These are phyloP conservation scores for Hypoxylon cercidicola DNA, from an alignment of 495 filamentous ascomycete species.

Conservation along the genomic window DNA sequence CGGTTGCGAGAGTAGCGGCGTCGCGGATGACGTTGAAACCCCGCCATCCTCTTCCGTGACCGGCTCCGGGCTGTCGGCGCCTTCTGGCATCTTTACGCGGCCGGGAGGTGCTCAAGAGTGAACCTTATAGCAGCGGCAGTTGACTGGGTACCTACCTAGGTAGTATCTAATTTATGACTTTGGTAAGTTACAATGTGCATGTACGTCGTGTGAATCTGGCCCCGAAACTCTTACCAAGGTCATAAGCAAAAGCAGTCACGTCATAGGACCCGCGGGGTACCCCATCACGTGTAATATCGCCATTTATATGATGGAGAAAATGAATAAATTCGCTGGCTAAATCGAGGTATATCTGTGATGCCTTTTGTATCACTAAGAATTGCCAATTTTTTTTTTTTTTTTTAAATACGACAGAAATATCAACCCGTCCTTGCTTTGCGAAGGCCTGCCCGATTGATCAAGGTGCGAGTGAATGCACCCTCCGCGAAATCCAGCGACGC, in stretches of 20 bases:
- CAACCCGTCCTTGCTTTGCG: no score
- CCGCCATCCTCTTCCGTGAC: background rate
- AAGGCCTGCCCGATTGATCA: no score
- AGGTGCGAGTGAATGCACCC: background rate
- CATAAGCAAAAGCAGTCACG: background rate
- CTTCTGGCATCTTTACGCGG: background rate
- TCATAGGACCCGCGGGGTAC: background rate
- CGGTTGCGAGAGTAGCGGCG: background rate
- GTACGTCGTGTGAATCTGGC: no score
- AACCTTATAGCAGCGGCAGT: no score
- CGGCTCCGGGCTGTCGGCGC: background rate
- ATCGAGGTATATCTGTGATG: no score
- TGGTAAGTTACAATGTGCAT: no score
- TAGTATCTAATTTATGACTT: no score
- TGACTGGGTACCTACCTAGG: no score
- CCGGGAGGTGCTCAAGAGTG: background rate
- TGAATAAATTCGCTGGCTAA: background rate
- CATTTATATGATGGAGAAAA: background rate
- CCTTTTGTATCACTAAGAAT: background rate
- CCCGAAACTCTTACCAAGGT: no score
- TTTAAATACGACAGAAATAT: no score
- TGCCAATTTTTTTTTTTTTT: no score
- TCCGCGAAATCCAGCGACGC: background rate
- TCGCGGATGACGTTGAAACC: background rate
- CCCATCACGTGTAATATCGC: background rate